Base-by-base conservation (phyloP, 164 flowering plant genomes). In the Dillenia turbinata region DNA sequence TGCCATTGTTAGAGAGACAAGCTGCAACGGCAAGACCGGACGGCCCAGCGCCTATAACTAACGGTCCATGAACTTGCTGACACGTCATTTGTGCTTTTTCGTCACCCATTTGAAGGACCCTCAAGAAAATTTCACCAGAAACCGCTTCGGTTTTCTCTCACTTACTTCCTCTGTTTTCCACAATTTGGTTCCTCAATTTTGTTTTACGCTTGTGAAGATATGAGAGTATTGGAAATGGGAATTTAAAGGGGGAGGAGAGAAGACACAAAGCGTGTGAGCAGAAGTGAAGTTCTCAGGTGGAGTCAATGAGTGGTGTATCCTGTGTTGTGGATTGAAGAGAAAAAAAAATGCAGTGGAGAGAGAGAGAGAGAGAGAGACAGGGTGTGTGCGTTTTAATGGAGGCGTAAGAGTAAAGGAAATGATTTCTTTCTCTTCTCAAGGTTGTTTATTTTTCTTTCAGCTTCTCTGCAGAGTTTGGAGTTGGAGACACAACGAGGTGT, bases 21-120 rank as follows among this genome's bases (percentile, higher is more conserved):
- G 98, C 98, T 8, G 98, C 76, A 1, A 70, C 85, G 0, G 98
- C 96, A 14, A 92, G 68, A 44, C 98, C 98, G 7, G 98, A 90
- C 0, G 98, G 98, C 0, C 98, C 98, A 8, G 92, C 95, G 8
- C 98, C 98, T 2, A 92, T 85, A 12, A 92, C 81, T 47, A 92
- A 79, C 16, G 97, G 89, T 8, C 89, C 92, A 10, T 73, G 50
- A 22, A 79, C 82, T 71, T 62, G 63, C 6, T 57, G 67, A 13
- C 79, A 60, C 52, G 73, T 71, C 10, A 49, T 52, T 52, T 8
- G 45, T 44, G 50, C 22, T 44, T 52, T 73, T 16, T 68, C 75
- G 59, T 76, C 71, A 55, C 77, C 76, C 87, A 83, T 78, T 49
- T 54, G n/a, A 46, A 59, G 26, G 54, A 47, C 40, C 40, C 7